Evolutionary conservation across 306 rosid species (phyloP).

Genomic region (Trifolium pratense): DNA sequence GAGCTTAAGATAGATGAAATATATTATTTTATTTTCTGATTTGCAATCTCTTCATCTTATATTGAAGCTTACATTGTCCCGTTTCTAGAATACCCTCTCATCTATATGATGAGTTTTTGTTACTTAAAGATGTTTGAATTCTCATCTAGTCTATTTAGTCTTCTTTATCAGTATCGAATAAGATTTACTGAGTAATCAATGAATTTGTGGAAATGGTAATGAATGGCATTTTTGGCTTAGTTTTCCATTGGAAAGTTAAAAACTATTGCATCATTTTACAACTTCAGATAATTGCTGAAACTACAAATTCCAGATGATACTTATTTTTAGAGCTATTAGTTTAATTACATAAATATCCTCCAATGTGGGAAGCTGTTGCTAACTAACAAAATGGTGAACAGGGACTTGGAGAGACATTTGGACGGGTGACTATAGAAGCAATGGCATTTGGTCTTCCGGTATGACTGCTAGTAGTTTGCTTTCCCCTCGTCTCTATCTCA

Average conservation of each 20-base stretch:
- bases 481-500: conserved; percentile 3
- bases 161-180: conserved; percentile 5
- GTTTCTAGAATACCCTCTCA: conserved; percentile 15
- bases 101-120: conserved; percentile 7
- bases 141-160: neutral
- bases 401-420: conserved; percentile 96
- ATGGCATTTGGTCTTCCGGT: conserved; percentile 97
- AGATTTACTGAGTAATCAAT: neutral
- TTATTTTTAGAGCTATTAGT: neutral
- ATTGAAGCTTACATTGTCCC: conserved; percentile 11
- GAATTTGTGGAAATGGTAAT: neutral
- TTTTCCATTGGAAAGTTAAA: neutral
- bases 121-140: conserved; percentile 17
- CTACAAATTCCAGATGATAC: conserved; percentile 11
- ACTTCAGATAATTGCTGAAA: conserved; percentile 15
- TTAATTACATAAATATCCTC: conserved; percentile 8
- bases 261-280: conserved; percentile 1
- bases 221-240: conserved; percentile 1
- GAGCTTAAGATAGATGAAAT: neutral
- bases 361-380: conserved; percentile 27
- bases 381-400: conserved; percentile 53
- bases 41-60: conserved; percentile 3
- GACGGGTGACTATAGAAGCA: conserved; percentile 92
- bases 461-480: conserved; percentile 43
- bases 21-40: neutral